Percentiles rank a stretch among this genome's conserved stretches.
Conservation (phyloP, 345 rosid species). For the Aquilaria yunnanensis region DNA sequence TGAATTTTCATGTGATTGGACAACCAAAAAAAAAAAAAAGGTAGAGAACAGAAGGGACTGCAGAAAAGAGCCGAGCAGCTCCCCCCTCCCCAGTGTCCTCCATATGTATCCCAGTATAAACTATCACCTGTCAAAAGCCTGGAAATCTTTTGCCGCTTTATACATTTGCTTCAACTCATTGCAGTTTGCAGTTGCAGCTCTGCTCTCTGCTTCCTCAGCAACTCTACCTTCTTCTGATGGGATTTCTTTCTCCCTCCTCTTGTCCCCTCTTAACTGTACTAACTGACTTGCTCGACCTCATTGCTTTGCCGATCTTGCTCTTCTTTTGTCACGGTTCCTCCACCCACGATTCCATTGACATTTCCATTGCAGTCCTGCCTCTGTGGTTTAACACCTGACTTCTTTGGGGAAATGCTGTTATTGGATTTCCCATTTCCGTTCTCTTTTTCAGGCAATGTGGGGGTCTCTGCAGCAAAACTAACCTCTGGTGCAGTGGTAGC, state of each 20-base stretch:
- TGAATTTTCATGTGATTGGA: slow-evolving; percentile 14
- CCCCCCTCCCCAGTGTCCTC: slow-evolving; percentile 9
- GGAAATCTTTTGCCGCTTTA: no score
- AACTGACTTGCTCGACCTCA: slow-evolving; percentile 19
- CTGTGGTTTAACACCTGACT: slow-evolving; percentile 16
- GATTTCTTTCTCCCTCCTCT: not conserved
- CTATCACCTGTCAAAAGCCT: no score
- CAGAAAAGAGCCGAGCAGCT: slow-evolving; percentile 23
- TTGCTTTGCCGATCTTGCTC: slow-evolving; percentile 24
- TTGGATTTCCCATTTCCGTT: slow-evolving; percentile 21
- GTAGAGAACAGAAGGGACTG: slow-evolving; percentile 18
- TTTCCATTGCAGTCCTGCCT: slow-evolving; percentile 37
- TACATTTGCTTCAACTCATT: no score
- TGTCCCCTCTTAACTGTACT: slow-evolving; percentile 17
- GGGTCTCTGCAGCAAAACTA: slow-evolving; percentile 16
- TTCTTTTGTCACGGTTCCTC: slow-evolving; percentile 15
- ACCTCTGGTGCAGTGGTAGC: slow-evolving; percentile 17
- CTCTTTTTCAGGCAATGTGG: slow-evolving; percentile 21
- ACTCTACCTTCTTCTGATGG: no score
- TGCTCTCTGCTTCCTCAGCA: no score
- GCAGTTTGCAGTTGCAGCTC: no score
- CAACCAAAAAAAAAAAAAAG: slow-evolving; percentile 16
- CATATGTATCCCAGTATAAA: no score
- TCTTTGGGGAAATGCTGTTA: slow-evolving; percentile 17
- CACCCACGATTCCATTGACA: slow-evolving; percentile 15